Evolutionary conservation across 495 filamentous ascomycete species (phyloP).

Genomic region (Penicillium longicatenatum): DNA sequence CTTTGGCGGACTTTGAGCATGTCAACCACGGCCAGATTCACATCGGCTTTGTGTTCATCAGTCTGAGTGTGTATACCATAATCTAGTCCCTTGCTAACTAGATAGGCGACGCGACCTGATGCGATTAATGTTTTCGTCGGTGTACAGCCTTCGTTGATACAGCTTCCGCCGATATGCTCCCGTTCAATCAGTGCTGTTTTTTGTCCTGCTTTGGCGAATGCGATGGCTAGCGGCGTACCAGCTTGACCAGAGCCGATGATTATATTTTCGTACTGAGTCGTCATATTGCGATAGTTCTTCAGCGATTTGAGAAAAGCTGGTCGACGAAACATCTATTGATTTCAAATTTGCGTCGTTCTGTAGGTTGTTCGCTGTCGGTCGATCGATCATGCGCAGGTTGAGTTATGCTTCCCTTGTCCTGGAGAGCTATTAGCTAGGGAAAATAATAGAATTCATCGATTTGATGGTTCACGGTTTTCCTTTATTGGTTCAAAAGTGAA

Average conservation of each 20-base stretch:
- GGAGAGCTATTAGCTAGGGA: no score
- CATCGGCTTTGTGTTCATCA: not conserved
- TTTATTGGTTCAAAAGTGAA: no score
- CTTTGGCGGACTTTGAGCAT: conserved; percentile 51
- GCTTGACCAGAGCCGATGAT: conserved; percentile 25
- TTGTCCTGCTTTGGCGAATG: conserved; percentile 42
- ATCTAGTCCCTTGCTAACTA: conserved; percentile 24
- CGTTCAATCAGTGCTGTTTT: conserved; percentile 27
- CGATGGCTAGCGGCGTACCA: conserved; percentile 48
- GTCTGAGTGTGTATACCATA: not conserved
- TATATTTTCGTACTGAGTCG: not conserved
- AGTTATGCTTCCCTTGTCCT: no score
- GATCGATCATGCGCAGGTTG: no score
- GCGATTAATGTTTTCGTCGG: conserved; percentile 57
- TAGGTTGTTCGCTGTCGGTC: no score
- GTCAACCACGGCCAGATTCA: conserved; percentile 31
- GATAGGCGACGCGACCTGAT: conserved; percentile 47
- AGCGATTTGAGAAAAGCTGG: not conserved
- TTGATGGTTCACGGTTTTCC: no score
- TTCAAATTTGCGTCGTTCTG: not conserved
- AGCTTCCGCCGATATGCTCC: conserved; percentile 50
- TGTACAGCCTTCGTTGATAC: conserved; percentile 58
- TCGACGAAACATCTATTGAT: not conserved
- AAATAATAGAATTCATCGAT: no score
- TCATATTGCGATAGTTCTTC: not conserved